phyloP scores from a whole-genome alignment of 805 yeast species.

The Starmerella etchellsii region DNA sequence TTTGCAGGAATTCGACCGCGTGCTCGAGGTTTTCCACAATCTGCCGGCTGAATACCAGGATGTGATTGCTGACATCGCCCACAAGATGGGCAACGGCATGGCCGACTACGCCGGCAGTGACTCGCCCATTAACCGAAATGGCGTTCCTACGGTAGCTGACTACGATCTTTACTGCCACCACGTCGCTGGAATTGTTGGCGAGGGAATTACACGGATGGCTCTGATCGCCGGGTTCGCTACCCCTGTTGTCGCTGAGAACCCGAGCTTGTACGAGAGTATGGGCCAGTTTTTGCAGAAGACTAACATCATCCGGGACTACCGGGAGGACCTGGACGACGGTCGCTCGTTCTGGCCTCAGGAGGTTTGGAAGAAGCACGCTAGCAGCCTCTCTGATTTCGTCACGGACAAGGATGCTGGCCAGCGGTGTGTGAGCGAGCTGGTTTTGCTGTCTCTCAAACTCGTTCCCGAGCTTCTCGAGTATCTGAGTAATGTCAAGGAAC shows the following conservation, averaged over 20 bases:
- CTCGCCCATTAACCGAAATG: conserved; percentile 41
- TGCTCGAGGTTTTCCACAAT: conserved; percentile 58
- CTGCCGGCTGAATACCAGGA: conserved; percentile 66
- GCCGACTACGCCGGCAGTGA: conserved; percentile 78
- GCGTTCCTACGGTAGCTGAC: conserved; percentile 65
- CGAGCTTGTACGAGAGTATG: conserved; percentile 65
- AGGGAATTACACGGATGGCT: conserved; percentile 76
- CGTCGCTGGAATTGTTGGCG: conserved; percentile 97
- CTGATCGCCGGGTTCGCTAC: conserved; percentile 63
- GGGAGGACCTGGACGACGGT: conserved; percentile 83
- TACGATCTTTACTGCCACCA: conserved; percentile 89
- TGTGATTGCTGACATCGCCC: conserved; percentile 62
- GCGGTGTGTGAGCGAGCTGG: conserved; percentile 68
- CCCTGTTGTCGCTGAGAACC: conserved; percentile 37
- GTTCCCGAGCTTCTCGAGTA: conserved; percentile 64
- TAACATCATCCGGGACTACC: conserved; percentile 87
- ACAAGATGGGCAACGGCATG: conserved; percentile 95
- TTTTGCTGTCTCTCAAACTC: conserved; percentile 64
- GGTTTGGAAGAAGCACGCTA: conserved; percentile 76
- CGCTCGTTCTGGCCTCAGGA: conserved; percentile 95
- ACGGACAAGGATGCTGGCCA: conserved; percentile 36
- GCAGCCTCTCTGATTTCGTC: conserved; percentile 43
- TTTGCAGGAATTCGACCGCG: conserved; percentile 59
- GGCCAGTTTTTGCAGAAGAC: conserved; percentile 92
- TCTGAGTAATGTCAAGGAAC: conserved; percentile 64